A percentile compares a stretch with the other conserved stretches of the same genome.
Conservation (phyloP, 257 asterid species). For the Nicotiana knightiana region DNA sequence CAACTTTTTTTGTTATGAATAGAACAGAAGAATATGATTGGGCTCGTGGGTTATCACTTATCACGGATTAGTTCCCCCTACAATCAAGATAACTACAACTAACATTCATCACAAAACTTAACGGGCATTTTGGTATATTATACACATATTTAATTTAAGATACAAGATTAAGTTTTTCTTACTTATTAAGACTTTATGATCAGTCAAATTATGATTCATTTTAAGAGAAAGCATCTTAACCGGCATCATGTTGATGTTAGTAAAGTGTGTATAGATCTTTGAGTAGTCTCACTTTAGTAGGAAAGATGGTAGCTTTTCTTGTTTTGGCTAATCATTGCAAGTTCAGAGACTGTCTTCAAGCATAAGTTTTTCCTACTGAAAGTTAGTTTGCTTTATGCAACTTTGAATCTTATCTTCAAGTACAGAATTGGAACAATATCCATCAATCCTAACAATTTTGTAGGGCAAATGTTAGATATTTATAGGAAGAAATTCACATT, state of each 20-base stretch:
- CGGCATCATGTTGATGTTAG: slow-evolving; percentile 20
- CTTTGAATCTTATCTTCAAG: slow-evolving; percentile 22
- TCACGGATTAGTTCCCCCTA: neutral
- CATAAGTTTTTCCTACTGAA: slow-evolving; percentile 23
- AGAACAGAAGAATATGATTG: neutral
- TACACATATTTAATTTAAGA: too few species aligned
- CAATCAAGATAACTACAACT: too few species aligned
- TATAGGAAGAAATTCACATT: too few species aligned
- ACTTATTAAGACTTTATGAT: too few species aligned
- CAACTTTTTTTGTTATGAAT: neutral
- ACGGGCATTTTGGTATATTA: too few species aligned
- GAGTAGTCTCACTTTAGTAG: slow-evolving; percentile 20
- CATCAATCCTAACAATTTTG: too few species aligned
- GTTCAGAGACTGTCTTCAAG: slow-evolving; percentile 26
- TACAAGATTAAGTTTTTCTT: too few species aligned
- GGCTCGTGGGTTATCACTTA: neutral
- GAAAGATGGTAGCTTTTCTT: slow-evolving; percentile 1
- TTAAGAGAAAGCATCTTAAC: slow-evolving; percentile 11
- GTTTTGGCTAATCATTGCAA: slow-evolving; percentile 26
- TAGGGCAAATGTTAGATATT: too few species aligned
- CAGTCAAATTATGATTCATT: too few species aligned
- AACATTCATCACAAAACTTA: too few species aligned
- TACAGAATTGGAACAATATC: neutral
- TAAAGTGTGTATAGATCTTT: slow-evolving; percentile 10
- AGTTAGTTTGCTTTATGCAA: slow-evolving; percentile 13